Evolutionary conservation across 2,329 filamentous ascomycete species (phyloP), one percentile per base, ranked within the genome.

Genomic region (Xylaria sp.): DNA sequence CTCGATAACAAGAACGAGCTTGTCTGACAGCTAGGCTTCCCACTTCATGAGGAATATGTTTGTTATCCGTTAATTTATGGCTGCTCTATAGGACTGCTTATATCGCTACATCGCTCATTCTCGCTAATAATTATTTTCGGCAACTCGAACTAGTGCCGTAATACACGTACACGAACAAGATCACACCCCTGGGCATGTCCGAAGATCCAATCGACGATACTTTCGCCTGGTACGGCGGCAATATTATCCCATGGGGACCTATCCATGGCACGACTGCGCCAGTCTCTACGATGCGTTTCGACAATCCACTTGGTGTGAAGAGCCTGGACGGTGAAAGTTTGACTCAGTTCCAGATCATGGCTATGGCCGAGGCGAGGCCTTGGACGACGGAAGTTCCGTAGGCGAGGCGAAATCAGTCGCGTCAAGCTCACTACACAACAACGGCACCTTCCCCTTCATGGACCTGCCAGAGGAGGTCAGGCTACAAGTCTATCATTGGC

Each of bases 381-480:
- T 48, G 3, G 55, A 48, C 44, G 51, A 61, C 17, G 48, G 40
- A 8, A 40, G 43, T 18, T 59, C 50, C 20, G 48, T 38, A 44
- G 46, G 50, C 21, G 59, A 52, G 18, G 17, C 55, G 18, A 40
- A 52, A 24, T 44, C 48, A 38, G 48, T 26, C 20, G 44, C 44
- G 2, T 51, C 39, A 38, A 59, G 42, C 11, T 44, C 50, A 44
- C 46, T 54, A 11, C n/a, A n/a, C n/a, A 46, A 56, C 18, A 50
- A 53, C 16, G 19, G 22, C 17, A 48, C 34, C 42, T 63, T 63
- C 46, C 59, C 63, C 11, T 63, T 77, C 48, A 63, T 78, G 43
- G 62, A 68, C 24, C 64, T 79, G 4, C 76, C 78, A 0, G 60
- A 72, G 13, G 78, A 81, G 60, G 69, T 81, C 44, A 73, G 78